A percentile compares a stretch with the other conserved stretches of the same genome.
Evolutionary conservation across 2,329 filamentous ascomycete species (phyloP).

Genomic region (Nemania abortiva): DNA sequence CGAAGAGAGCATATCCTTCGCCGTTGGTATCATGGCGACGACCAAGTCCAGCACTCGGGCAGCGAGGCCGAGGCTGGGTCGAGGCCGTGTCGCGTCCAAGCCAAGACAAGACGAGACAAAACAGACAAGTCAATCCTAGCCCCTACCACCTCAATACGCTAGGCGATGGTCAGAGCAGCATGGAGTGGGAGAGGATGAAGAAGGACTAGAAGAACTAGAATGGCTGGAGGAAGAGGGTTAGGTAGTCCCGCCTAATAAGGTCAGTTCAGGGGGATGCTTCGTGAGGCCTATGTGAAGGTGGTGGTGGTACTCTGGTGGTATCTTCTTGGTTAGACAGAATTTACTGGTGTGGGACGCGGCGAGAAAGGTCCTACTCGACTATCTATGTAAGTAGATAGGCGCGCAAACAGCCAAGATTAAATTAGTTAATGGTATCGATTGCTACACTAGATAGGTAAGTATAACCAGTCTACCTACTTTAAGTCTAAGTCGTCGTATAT

Average conservation of each 20-base stretch:
- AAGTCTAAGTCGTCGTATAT: slow-evolving; percentile 2
- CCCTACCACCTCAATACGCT: slow-evolving; percentile 41
- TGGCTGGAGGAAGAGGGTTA: background rate
- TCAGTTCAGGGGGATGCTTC: background rate
- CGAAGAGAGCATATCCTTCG: slow-evolving; percentile 52
- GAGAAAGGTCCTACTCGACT: slow-evolving; percentile 1
- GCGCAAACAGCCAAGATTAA: slow-evolving; percentile 14
- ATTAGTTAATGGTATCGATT: slow-evolving; percentile 6
- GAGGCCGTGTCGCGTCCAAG: slow-evolving; percentile 34
- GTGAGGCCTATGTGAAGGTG: background rate
- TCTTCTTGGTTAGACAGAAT: background rate
- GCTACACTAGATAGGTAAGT: slow-evolving; percentile 1
- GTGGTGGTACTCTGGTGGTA: background rate
- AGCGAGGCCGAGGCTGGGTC: slow-evolving; percentile 17
- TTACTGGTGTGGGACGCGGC: slow-evolving; percentile 23
- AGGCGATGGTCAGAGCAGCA: slow-evolving; percentile 41
- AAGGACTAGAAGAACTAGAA: background rate
- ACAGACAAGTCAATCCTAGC: slow-evolving; percentile 40
- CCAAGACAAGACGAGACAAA: slow-evolving; percentile 37
- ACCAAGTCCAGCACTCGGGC: slow-evolving; percentile 36
- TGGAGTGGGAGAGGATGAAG: slow-evolving; percentile 20
- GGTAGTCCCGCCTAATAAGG: slow-evolving; percentile 4
- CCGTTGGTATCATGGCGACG: slow-evolving; percentile 46
- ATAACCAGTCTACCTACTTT: slow-evolving; percentile 15
- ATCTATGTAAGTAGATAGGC: background rate